Evolutionary conservation across 257 asterid species (phyloP).

Genomic region (Solanum commersonii): DNA sequence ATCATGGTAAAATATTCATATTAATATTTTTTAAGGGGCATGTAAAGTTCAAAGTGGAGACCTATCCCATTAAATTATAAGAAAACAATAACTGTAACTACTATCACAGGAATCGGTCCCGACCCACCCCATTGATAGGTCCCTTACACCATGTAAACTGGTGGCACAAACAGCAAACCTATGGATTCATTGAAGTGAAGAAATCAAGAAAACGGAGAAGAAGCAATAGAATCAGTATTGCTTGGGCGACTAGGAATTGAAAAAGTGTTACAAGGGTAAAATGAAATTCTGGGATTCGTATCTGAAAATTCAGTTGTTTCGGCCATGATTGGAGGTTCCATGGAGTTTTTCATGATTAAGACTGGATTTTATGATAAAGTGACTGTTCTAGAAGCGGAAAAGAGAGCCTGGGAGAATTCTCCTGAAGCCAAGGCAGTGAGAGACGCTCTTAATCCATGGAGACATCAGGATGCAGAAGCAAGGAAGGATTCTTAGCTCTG

Average conservation of each 20-base stretch:
- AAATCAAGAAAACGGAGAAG: not conserved
- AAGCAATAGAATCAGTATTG: not conserved
- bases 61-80: no score
- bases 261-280: not conserved
- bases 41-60: no score
- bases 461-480: constrained; percentile 32
- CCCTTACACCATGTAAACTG: no score
- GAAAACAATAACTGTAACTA: no score
- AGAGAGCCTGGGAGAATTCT: constrained; percentile 66
- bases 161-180: not conserved
- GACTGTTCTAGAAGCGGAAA: constrained; percentile 77
- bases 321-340: constrained; percentile 71
- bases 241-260: not conserved
- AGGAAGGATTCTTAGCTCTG: constrained; percentile 26
- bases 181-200: not conserved
- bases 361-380: constrained; percentile 94
- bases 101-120: not conserved
- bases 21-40: no score
- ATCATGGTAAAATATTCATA: no score
- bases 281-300: constrained; percentile 81
- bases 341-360: constrained; percentile 92
- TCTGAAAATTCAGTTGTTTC: constrained; percentile 55
- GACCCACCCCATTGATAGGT: not conserved
- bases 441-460: constrained; percentile 93
- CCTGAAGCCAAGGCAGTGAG: constrained; percentile 83